These are phyloP conservation scores for Vavraia culicis DNA, from an alignment of 371 early-diverging fungal species.

Conservation along the genomic window DNA sequence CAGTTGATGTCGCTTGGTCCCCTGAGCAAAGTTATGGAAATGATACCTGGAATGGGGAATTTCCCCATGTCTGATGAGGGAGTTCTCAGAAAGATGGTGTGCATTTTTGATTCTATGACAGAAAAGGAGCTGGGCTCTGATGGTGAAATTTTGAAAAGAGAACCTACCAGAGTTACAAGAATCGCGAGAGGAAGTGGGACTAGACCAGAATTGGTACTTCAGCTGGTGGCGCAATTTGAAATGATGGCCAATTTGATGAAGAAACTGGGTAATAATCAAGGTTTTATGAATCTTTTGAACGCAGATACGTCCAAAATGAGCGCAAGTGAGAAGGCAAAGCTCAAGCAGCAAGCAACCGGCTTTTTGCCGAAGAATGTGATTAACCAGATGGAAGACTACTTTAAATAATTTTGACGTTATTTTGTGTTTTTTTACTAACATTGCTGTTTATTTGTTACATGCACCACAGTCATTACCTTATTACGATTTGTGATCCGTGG, in stretches of 20 bases:
- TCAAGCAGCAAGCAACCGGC: constrained; percentile 19
- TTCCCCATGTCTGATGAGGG: constrained; percentile 51
- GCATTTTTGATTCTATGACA: constrained; percentile 87
- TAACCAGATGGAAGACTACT: constrained; percentile 2
- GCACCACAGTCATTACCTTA: too few relatives aligned
- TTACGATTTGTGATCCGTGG: too few relatives aligned
- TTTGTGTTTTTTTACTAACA: too few relatives aligned
- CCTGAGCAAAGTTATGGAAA: constrained; percentile 76
- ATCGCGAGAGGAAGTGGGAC: constrained; percentile 75
- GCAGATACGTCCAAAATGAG: constrained; percentile 13
- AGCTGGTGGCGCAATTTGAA: constrained; percentile 57
- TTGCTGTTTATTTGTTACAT: too few relatives aligned
- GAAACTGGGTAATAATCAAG: constrained; percentile 54
- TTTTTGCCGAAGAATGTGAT: constrained; percentile 24
- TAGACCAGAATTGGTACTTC: constrained; percentile 58
- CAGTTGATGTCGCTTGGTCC: constrained; percentile 72
- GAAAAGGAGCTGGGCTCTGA: constrained; percentile 72
- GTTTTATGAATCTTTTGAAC: constrained; percentile 16
- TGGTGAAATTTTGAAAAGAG: constrained; percentile 56
- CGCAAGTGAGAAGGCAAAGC: constrained; percentile 12
- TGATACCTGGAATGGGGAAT: constrained; percentile 72
- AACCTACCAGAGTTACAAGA: constrained; percentile 56
- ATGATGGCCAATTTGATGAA: constrained; percentile 70
- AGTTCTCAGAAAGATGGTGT: constrained; percentile 59
- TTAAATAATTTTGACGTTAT: too few relatives aligned